Base-by-base conservation (phyloP, 2,329 filamentous ascomycete species). In the Talaromyces pinophilus region DNA sequence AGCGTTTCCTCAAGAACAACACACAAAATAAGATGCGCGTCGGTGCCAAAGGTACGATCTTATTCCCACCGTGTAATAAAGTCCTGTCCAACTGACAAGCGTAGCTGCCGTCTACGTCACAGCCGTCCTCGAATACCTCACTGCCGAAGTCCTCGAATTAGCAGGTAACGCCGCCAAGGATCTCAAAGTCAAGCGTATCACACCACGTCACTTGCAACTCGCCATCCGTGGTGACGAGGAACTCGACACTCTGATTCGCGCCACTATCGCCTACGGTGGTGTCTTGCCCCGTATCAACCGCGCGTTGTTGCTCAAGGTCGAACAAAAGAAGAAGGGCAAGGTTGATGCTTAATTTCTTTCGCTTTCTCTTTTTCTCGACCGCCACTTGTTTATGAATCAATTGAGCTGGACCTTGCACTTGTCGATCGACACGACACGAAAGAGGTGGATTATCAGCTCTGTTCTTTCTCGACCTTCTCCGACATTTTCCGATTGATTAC, bases 11-110 rank as follows among this genome's bases (percentile, higher is more conserved):
- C 79, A 97, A 98, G 88, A 93, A 92, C 82, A 97, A 97, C 84
- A 98, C 95, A 60, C 95, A 98, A 80, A 96, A 97, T 84, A 98
- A 98, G 86, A 98, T 97, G 92, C 94, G 95, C 82, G 96, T 99
- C 72, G 95, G 95, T 75, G 95, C 94, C 77, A 98, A 98, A 86
- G 83, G 83, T 85, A 79, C 62, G 75, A 44, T n/a, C 40, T n/a
- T 8, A n/a, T 3, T 8, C 6, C 17, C 17, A 7, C 15, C 17
- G 8, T n/a, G 17, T 25, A 3, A 44, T 17, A 44, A 44, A 44
- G 2, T n/a, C 5, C n/a, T 11, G 35, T 15, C 13, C 15, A 46
- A 66, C 60, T 54, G 28, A 65, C 61, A 55, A 62, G 25, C 52
- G n/a, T 38, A 85, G 95, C 95, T 71, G 93, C 95, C 72, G 95